Evolutionary conservation across 2,329 filamentous ascomycete genomes (phyloP).

Genomic region (Botryosphaeria dothidea): DNA sequence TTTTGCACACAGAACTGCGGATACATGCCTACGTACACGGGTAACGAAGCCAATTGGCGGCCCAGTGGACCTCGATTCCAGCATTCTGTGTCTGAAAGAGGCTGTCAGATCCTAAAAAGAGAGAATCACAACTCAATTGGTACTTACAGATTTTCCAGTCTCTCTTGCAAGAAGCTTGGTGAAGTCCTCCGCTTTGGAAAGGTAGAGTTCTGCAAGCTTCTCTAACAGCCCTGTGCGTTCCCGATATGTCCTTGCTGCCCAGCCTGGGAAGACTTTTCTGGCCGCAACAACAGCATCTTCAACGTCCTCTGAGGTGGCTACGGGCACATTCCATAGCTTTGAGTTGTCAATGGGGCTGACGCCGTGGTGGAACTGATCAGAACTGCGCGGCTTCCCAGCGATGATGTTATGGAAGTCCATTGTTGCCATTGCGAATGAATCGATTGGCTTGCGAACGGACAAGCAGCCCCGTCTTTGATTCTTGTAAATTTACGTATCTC

Average conservation of each 20-base stretch:
- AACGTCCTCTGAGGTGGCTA: conserved; percentile 49
- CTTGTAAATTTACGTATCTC: too few relatives aligned
- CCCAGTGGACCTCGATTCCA: conserved; percentile 22
- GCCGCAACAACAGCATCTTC: conserved; percentile 50
- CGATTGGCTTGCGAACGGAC: too few relatives aligned
- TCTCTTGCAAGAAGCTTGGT: conserved; percentile 27
- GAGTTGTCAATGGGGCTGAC: background rate
- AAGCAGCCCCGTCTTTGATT: too few relatives aligned
- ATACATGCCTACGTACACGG: too few relatives aligned
- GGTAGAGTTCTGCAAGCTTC: conserved; percentile 23
- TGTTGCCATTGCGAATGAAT: too few relatives aligned
- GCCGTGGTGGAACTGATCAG: background rate
- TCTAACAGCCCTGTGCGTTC: conserved; percentile 24
- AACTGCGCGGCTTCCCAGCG: background rate
- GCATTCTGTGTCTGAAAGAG: conserved; percentile 23
- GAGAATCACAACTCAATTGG: background rate
- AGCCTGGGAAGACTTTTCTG: conserved; percentile 44
- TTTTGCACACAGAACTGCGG: too few relatives aligned
- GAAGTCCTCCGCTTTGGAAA: conserved; percentile 22
- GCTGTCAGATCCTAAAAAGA: conserved; percentile 17
- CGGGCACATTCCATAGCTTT: conserved; percentile 37
- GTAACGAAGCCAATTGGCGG: too few relatives aligned
- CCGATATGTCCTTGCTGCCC: conserved; percentile 32
- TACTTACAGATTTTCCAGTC: conserved; percentile 25
- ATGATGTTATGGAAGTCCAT: background rate